Conservation (phyloP, 257 asterid species). For the Agastache rugosa region DNA sequence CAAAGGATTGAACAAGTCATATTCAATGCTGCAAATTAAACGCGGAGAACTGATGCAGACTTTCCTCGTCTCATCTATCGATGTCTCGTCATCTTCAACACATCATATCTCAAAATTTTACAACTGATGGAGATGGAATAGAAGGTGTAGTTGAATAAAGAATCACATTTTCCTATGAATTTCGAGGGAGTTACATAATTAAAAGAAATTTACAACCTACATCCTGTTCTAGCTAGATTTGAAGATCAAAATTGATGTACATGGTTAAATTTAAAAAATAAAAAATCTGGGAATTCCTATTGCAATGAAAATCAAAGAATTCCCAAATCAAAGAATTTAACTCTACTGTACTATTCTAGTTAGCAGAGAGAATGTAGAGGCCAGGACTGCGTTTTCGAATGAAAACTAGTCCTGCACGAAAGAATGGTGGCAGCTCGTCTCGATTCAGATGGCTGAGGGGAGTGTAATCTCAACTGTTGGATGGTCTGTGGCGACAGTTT, state of each 20-base stretch:
- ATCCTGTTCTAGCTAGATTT: constrained; percentile 40
- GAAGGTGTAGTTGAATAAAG: background rate
- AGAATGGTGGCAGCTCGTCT: constrained; percentile 33
- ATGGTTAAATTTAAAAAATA: constrained; percentile 15
- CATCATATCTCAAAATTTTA: background rate
- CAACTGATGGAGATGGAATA: background rate
- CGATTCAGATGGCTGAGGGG: constrained; percentile 30
- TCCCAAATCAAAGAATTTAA: constrained; percentile 39
- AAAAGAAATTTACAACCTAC: constrained; percentile 44
- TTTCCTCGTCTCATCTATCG: background rate
- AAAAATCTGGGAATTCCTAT: constrained; percentile 35
- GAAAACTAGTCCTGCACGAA: constrained; percentile 35
- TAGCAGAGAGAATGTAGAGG: constrained; percentile 36
- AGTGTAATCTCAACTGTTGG: constrained; percentile 23
- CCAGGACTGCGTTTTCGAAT: constrained; percentile 44
- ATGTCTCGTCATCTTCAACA: background rate
- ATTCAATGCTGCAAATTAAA: background rate
- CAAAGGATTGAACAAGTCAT: constrained; percentile 21
- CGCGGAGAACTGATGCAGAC: background rate
- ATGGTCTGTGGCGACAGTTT: constrained; percentile 43
- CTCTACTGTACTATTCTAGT: constrained; percentile 11
- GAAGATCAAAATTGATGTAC: constrained; percentile 54
- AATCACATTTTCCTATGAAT: constrained; percentile 30
- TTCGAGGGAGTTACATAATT: constrained; percentile 34
- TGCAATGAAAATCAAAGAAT: constrained; percentile 42